phyloP scores from a whole-genome alignment of 2,329 filamentous ascomycete genomes.

The Diplodia corticola region DNA sequence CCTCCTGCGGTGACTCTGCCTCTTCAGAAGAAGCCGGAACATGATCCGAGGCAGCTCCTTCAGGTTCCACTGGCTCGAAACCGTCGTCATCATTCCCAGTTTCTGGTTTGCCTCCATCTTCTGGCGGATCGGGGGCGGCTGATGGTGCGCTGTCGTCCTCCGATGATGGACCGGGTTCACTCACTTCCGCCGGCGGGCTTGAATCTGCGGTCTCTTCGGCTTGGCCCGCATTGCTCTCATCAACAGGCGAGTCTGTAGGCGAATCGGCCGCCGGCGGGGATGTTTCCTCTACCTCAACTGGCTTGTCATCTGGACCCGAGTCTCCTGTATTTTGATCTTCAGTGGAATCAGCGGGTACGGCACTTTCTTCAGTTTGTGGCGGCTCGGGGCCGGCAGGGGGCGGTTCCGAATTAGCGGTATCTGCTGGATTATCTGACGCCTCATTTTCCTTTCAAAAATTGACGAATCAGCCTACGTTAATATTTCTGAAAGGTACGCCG shows the following conservation, averaged over 20 bases:
- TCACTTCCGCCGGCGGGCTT: not conserved
- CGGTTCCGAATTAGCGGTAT: not conserved
- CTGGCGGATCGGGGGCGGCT: not conserved
- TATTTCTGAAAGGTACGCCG: not conserved
- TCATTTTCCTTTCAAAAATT: not conserved
- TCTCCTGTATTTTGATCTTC: not conserved
- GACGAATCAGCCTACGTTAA: not conserved
- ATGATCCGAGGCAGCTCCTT: not conserved
- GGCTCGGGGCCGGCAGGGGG: not conserved
- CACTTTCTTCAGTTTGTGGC: not conserved
- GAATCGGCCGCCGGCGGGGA: not conserved
- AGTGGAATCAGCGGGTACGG: not conserved
- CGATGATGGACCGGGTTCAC: not conserved
- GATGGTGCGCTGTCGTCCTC: not conserved
- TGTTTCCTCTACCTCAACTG: not conserved
- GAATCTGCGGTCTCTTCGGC: not conserved
- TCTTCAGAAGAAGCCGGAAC: not conserved
- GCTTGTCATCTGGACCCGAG: not conserved
- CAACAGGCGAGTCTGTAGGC: not conserved
- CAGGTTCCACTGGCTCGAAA: conserved; percentile 4
- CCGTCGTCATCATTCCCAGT: not conserved
- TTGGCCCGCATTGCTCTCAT: not conserved
- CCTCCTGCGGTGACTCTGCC: not conserved
- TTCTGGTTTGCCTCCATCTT: not conserved
- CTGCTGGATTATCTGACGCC: not conserved